These are phyloP conservation scores for Diaporthe ampelina DNA, from an alignment of 2,329 filamentous ascomycete genomes.

Conservation along the genomic window DNA sequence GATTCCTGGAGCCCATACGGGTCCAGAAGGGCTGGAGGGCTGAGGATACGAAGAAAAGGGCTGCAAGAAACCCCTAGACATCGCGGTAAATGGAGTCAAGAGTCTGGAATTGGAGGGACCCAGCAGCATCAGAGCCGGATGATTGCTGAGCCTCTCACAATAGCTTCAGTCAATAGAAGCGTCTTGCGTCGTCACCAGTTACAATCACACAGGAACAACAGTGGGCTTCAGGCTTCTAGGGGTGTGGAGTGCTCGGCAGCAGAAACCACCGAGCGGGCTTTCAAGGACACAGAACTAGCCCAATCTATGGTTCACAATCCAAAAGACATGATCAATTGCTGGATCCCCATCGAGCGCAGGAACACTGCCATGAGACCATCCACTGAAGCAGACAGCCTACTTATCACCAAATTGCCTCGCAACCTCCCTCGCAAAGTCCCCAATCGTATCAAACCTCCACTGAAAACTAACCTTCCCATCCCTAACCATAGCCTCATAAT, in stretches of 20 bases:
- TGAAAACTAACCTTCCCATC: slow-evolving; percentile 52
- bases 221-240: no score
- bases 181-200: no score
- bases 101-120: not conserved
- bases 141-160: not conserved
- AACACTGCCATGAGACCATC: no score
- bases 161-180: not conserved
- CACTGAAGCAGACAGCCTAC: not conserved
- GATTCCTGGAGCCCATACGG: slow-evolving; percentile 72
- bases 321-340: no score
- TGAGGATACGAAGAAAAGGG: slow-evolving; percentile 48
- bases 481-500: slow-evolving; percentile 42
- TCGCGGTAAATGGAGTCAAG: not conserved
- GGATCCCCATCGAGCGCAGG: no score
- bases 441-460: slow-evolving; percentile 56
- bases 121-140: not conserved
- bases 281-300: no score
- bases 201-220: no score
- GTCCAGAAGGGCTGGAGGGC: slow-evolving; percentile 63
- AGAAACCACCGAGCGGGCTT: no score
- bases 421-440: slow-evolving; percentile 56
- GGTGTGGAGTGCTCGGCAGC: no score
- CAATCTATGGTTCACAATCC: no score
- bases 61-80: not conserved
- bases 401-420: slow-evolving; percentile 53